Evolutionary conservation across 331 rosid species (phyloP).

Genomic region (Telfairia occidentalis): DNA sequence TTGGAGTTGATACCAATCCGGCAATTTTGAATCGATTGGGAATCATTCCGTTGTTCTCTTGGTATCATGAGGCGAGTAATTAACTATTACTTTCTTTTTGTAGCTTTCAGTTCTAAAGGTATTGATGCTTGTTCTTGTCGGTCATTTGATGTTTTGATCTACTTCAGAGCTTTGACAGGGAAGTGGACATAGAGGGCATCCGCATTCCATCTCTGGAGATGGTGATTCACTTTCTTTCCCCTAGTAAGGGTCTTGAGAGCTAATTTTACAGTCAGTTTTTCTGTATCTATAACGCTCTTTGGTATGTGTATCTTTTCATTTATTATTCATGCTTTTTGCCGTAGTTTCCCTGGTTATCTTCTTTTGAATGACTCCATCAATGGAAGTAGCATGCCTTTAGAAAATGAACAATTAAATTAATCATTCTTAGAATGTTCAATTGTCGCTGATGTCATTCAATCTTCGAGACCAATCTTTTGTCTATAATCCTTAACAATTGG

Average conservation of each 20-base stretch:
- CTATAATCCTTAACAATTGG: too few relatives aligned
- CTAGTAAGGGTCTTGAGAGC: slow-evolving; percentile 29
- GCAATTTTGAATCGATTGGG: slow-evolving; percentile 46
- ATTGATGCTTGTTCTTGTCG: slow-evolving; percentile 1
- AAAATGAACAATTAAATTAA: background rate
- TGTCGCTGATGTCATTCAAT: background rate
- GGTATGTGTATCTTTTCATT: background rate
- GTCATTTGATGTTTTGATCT: slow-evolving; percentile 12
- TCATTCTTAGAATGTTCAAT: background rate
- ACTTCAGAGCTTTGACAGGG: slow-evolving; percentile 68
- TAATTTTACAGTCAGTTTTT: background rate
- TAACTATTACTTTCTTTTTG: background rate
- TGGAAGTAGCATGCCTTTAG: background rate
- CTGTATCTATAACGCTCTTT: background rate
- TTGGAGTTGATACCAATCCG: slow-evolving; percentile 64
- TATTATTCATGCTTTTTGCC: background rate
- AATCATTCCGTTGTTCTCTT: slow-evolving; percentile 73
- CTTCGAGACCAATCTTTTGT: background rate
- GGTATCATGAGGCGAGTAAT: slow-evolving; percentile 75
- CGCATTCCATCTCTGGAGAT: slow-evolving; percentile 62
- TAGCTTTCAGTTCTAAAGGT: slow-evolving; percentile 5
- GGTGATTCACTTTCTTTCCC: slow-evolving; percentile 59
- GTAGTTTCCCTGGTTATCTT: background rate
- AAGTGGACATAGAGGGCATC: slow-evolving; percentile 50
- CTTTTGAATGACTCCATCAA: background rate